Evolutionary conservation across 2,329 filamentous ascomycete genomes (phyloP), one percentile per base, ranked within the genome.

Genomic region (Nannizziopsis barbatae): DNA sequence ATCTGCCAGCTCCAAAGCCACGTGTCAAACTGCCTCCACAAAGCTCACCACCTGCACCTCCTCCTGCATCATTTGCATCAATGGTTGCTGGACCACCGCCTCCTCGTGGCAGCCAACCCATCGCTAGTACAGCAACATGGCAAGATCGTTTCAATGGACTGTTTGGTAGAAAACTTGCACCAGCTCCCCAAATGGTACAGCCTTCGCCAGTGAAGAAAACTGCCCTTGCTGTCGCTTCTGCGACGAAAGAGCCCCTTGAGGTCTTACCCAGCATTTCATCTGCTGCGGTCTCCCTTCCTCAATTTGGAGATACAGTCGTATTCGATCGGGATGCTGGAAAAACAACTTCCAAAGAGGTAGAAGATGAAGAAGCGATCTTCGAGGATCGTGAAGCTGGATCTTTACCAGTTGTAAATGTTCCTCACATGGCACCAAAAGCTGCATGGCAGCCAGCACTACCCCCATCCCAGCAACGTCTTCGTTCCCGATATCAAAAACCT

Each of bases 61-160:
- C 69, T 32, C 69, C 72, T 9, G 67, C 71, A 55, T 58, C 65
- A 44, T 59, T 75, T 65, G 58, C 74, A 64, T 64, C 64, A 36
- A 62, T 67, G 66, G 61, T 62, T 53, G 61, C 66, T 46, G 57
- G 62, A 20, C 59, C 68, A 32, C 63, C 67, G 18, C 57, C 61
- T 45, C 61, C 71, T 33, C 60, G 62, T 33, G 63, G 63, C 17
- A 58, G 65, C 6, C 63, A 68, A 43, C 68, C 71, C 40, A 60
- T 71, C 50, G 64, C 71, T 44, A 72, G 66, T 51, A 68, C 68
- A 12, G 70, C 72, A 43, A 66, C 67, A 6, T 90, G 88, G 88
- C 87, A 94, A 64, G 82, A 84, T 57, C 81, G 81, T 58, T 88
- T 95, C 63, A 88, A 94, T 64, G 81, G 76, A 40, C 75, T 95